Conservation (phyloP, 2,329 filamentous ascomycete genomes). For the Herpotrichia juniperi region DNA sequence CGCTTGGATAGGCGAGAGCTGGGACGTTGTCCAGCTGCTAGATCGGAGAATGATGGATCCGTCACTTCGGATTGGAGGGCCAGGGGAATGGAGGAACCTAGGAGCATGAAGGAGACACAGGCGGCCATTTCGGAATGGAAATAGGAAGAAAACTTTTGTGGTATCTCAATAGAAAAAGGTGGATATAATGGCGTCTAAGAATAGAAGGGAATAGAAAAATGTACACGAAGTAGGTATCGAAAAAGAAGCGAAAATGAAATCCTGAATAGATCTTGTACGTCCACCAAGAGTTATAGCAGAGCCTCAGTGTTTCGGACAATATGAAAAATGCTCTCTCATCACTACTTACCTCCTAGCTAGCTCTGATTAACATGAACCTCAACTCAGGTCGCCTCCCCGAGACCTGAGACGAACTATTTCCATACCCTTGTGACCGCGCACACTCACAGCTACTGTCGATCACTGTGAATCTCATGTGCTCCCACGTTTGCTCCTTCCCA, state of each 20-base stretch:
- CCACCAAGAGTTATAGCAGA: neutral
- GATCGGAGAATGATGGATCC: neutral
- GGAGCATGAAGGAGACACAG: conserved; percentile 4
- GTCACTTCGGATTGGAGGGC: conserved; percentile 3
- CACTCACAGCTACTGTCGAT: neutral
- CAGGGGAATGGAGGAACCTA: conserved; percentile 2
- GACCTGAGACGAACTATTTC: neutral
- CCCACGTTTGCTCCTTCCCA: neutral
- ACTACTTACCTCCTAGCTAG: too few relatives aligned
- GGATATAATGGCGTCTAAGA: neutral
- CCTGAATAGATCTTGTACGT: neutral
- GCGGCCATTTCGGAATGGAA: neutral
- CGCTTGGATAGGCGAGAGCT: neutral
- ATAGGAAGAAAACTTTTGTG: neutral
- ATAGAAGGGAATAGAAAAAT: neutral
- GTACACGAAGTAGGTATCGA: neutral
- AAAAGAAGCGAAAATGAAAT: neutral
- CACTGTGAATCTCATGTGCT: neutral
- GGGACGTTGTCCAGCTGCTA: neutral
- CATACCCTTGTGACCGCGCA: neutral
- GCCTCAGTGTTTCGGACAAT: neutral
- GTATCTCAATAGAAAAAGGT: neutral
- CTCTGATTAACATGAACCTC: too few relatives aligned
- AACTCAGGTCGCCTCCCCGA: neutral
- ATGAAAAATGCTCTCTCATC: neutral